Conservation (phyloP, 805 yeast species). For the Ogataea paradorogensis region DNA sequence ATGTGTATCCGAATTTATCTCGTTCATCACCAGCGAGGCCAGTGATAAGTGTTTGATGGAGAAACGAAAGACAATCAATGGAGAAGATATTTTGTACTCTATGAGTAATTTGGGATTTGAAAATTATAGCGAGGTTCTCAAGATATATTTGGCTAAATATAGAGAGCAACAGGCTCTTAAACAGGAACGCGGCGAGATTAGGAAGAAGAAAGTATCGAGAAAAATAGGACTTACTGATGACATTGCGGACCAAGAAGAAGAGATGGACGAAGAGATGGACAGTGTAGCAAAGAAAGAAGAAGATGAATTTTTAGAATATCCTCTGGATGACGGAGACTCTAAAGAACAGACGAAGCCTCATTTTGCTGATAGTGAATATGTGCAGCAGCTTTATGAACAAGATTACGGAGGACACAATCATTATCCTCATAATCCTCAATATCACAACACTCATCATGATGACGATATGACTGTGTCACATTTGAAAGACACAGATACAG, state of each 20-base stretch:
- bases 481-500: conserved; percentile 4
- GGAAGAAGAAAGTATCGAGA: conserved; percentile 25
- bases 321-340: conserved; percentile 9
- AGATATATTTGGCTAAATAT: conserved; percentile 65
- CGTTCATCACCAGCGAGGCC: conserved; percentile 64
- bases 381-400: conserved; percentile 33
- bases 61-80: conserved; percentile 67
- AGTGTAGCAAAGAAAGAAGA: conserved; percentile 14
- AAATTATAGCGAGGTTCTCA: conserved; percentile 65
- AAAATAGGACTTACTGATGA: conserved; percentile 7
- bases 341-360: conserved; percentile 5
- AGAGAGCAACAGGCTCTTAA: conserved; percentile 71
- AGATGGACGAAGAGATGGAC: conserved; percentile 13
- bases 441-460: conserved; percentile 25
- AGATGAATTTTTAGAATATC: conserved; percentile 19
- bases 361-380: conserved; percentile 25
- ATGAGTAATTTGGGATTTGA: conserved; percentile 67
- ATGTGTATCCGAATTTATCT: conserved; percentile 56
- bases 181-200: conserved; percentile 60
- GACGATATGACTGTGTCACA: conserved; percentile 13
- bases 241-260: conserved; percentile 6
- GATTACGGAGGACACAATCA: conserved; percentile 29
- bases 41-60: conserved; percentile 63
- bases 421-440: conserved; percentile 32
- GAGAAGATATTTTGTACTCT: conserved; percentile 64